These are phyloP conservation scores for Cyberlindnera subsufficiens DNA, from an alignment of 805 yeast genomes.

Conservation along the genomic window DNA sequence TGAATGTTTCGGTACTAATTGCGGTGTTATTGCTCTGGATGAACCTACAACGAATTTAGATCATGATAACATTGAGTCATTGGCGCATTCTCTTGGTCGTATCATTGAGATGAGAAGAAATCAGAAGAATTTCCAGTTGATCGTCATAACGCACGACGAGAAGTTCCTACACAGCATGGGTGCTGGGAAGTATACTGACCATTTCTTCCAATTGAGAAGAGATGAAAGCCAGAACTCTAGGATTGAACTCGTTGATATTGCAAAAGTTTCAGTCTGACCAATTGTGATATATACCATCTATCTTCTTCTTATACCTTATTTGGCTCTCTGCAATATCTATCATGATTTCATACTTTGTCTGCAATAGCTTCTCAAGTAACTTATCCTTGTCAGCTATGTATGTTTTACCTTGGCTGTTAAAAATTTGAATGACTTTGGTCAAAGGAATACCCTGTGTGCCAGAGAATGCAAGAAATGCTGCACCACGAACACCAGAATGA, in stretches of 20 bases:
- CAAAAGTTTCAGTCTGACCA: slow-evolving; percentile 23
- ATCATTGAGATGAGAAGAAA: slow-evolving; percentile 69
- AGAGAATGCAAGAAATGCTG: slow-evolving; percentile 17
- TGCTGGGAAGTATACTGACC: slow-evolving; percentile 81
- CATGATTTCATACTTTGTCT: slow-evolving; percentile 23
- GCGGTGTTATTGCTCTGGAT: slow-evolving; percentile 94
- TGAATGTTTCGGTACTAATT: slow-evolving; percentile 90
- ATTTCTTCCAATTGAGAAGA: slow-evolving; percentile 75
- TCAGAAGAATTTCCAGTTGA: slow-evolving; percentile 88
- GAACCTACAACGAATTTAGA: slow-evolving; percentile 98
- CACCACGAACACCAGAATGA: slow-evolving; percentile 26
- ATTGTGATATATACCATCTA: slow-evolving; percentile 10
- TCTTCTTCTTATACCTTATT: slow-evolving; percentile 22
- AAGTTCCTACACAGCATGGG: slow-evolving; percentile 79
- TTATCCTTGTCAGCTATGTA: slow-evolving; percentile 1
- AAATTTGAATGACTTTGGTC: slow-evolving; percentile 7
- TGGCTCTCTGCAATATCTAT: slow-evolving; percentile 32
- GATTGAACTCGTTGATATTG: slow-evolving; percentile 53
- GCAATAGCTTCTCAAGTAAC: slow-evolving; percentile 14
- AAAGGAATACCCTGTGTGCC: slow-evolving; percentile 11
- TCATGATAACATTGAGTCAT: slow-evolving; percentile 78
- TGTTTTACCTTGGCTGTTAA: slow-evolving; percentile 3
- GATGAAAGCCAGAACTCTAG: slow-evolving; percentile 77
- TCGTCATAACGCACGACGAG: slow-evolving; percentile 96
- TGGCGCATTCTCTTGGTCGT: slow-evolving; percentile 72